A percentile compares a stretch with the other conserved stretches of the same genome.
These are phyloP conservation scores for Fusarium sp. DNA, from an alignment of 2,329 filamentous ascomycete species.

Conservation along the genomic window DNA sequence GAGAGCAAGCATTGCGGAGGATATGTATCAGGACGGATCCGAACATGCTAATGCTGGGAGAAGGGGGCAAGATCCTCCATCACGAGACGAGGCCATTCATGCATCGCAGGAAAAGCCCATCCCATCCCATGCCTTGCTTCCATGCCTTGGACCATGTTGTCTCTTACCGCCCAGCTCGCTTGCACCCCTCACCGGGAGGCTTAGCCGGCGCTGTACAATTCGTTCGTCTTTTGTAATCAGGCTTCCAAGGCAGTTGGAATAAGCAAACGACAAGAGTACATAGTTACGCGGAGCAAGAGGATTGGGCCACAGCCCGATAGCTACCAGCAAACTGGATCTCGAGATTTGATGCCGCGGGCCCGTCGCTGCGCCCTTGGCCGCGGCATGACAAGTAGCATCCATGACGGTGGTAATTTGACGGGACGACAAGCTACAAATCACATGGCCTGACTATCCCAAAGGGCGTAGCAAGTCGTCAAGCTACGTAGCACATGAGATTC, in stretches of 20 bases:
- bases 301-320: constrained; percentile 13
- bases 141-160: constrained; percentile 5
- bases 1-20: not conserved
- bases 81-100: constrained; percentile 10
- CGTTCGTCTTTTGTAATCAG: constrained; percentile 18
- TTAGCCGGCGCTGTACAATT: constrained; percentile 33
- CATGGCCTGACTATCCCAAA: constrained; percentile 10
- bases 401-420: constrained; percentile 6
- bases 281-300: constrained; percentile 17
- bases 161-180: constrained; percentile 33
- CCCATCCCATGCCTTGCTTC: not conserved
- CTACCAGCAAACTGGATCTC: not conserved
- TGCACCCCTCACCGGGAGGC: constrained; percentile 38
- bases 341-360: not conserved
- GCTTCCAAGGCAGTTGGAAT: constrained; percentile 21
- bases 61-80: constrained; percentile 1
- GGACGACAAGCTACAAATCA: not conserved
- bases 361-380: not conserved
- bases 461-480: not conserved
- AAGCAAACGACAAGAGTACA: constrained; percentile 7
- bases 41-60: not conserved
- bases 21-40: not conserved
- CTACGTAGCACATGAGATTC: not conserved
- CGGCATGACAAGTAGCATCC: constrained; percentile 2
- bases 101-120: constrained; percentile 1